Conservation (phyloP, 805 yeast species). For the Cyberlindnera galapagoensis region DNA sequence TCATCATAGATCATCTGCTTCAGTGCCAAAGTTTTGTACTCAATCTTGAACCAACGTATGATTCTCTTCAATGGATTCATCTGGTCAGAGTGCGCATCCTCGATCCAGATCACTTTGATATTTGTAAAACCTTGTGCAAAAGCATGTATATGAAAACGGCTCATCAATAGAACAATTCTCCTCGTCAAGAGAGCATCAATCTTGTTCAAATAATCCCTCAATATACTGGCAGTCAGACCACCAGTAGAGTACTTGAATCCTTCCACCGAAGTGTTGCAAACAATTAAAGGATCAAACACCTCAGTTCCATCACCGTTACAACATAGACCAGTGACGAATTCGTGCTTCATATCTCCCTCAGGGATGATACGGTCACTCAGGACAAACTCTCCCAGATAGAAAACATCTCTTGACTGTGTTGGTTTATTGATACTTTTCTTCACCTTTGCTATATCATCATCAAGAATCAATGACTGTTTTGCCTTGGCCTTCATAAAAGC, state of each 20-base stretch:
- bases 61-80: conserved; percentile 5
- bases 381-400: conserved; percentile 32
- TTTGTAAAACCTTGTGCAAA: conserved; percentile 27
- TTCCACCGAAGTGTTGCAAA: conserved; percentile 7
- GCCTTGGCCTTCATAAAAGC: conserved; percentile 33
- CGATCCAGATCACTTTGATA: conserved; percentile 27
- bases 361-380: conserved; percentile 19
- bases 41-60: conserved; percentile 12
- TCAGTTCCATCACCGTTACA: conserved; percentile 17
- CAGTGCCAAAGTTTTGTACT: conserved; percentile 8
- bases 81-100: conserved; percentile 11
- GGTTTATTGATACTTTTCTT: conserved; percentile 8
- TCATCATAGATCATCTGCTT: conserved; percentile 7
- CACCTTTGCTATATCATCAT: conserved; percentile 24
- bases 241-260: conserved; percentile 14
- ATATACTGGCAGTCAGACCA: conserved; percentile 19
- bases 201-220: conserved; percentile 14
- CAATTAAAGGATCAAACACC: conserved; percentile 13
- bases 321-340: conserved; percentile 16
- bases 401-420: conserved; percentile 23
- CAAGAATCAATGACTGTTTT: conserved; percentile 26
- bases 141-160: conserved; percentile 30
- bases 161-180: conserved; percentile 26
- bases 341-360: conserved; percentile 5
- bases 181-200: conserved; percentile 13